phyloP scores from a whole-genome alignment of 1,284 basidiomycete species.

The Leccinum fallax region DNA sequence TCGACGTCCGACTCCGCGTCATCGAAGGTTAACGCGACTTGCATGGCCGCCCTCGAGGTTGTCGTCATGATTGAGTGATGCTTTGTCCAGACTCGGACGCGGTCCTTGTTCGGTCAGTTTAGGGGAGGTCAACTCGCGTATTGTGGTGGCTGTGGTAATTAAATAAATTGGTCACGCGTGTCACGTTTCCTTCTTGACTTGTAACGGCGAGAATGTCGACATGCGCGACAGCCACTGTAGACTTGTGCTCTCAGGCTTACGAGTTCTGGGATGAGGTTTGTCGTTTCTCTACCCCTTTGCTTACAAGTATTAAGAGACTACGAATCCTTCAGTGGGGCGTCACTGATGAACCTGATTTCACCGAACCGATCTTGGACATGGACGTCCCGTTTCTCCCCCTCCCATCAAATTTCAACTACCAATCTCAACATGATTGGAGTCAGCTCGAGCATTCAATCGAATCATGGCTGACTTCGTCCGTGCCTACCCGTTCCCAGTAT shows the following conservation, averaged over 20 bases:
- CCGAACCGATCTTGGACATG: neutral
- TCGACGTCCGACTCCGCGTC: constrained; percentile 22
- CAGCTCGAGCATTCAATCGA: neutral
- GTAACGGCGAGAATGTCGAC: neutral
- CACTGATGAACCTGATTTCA: neutral
- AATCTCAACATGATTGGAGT: neutral
- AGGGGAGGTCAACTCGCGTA: constrained; percentile 26
- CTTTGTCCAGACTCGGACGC: neutral
- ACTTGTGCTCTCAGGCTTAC: neutral
- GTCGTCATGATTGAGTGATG: constrained; percentile 2
- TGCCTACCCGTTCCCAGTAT: neutral
- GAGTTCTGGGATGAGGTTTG: neutral
- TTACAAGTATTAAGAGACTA: neutral
- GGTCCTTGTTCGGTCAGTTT: constrained; percentile 6
- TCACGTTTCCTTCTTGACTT: neutral
- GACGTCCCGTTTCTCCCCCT: neutral
- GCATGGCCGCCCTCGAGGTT: neutral
- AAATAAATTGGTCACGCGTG: neutral
- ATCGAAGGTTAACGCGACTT: constrained; percentile 10
- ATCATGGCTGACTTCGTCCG: neutral
- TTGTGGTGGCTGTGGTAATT: constrained; percentile 8
- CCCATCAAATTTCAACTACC: neutral
- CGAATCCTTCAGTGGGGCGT: neutral
- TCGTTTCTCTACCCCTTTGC: neutral
- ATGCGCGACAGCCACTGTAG: neutral